These are phyloP conservation scores for Coemansia sp. DNA, from an alignment of 192 early-diverging fungal genomes.

Conservation along the genomic window DNA sequence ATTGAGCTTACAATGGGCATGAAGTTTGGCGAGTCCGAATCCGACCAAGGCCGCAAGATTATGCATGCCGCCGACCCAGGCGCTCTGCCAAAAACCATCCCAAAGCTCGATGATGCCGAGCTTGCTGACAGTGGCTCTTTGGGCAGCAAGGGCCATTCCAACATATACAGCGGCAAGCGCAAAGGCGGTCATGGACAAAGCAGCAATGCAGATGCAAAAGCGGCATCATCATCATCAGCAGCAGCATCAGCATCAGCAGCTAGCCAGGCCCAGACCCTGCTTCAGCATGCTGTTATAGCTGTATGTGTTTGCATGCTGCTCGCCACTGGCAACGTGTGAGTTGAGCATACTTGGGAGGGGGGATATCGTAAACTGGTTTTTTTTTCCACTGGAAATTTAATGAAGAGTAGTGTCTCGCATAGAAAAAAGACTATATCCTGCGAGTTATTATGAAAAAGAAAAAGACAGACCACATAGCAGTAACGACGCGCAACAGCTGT, in stretches of 20 bases:
- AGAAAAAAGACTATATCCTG: not conserved
- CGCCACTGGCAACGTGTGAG: not conserved
- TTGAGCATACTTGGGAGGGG: too few species aligned
- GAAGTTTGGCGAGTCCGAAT: conserved; percentile 38
- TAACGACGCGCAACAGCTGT: not conserved
- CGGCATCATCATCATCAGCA: conserved; percentile 5
- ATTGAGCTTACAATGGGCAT: conserved; percentile 50
- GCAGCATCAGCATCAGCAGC: conserved; percentile 5
- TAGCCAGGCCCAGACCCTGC: not conserved
- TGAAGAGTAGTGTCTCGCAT: too few species aligned
- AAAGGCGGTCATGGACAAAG: conserved; percentile 1
- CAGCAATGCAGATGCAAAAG: not conserved
- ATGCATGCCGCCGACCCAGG: conserved; percentile 25
- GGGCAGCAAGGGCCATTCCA: not conserved
- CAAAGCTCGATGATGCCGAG: conserved; percentile 17
- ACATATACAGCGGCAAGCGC: not conserved
- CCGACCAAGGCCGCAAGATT: conserved; percentile 13
- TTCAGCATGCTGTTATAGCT: not conserved
- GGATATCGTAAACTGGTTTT: too few species aligned
- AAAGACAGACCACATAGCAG: not conserved
- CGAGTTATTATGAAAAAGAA: not conserved
- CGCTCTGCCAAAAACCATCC: conserved; percentile 36
- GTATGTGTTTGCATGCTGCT: not conserved
- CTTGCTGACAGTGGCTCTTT: not conserved
- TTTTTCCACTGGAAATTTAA: too few species aligned